Conservation (phyloP, 2,329 filamentous ascomycete species). For the Rhynchosporium agropyri region DNA sequence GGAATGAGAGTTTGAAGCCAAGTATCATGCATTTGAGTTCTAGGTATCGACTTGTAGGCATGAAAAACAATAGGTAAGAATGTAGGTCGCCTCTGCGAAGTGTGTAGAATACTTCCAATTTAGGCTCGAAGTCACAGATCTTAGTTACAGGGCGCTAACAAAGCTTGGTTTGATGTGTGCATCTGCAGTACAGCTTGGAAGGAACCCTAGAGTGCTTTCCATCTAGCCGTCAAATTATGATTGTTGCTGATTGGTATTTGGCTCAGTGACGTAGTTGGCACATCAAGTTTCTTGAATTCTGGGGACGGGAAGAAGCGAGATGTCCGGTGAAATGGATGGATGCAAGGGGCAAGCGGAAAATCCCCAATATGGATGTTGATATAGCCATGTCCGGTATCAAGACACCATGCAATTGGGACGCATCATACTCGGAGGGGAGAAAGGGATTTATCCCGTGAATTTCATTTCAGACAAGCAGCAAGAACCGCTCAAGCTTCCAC, state of each 20-base stretch:
- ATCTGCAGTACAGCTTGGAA: constrained; percentile 6
- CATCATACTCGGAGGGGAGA: not conserved
- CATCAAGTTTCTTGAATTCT: constrained; percentile 2
- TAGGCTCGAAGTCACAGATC: not conserved
- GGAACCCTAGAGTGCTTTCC: no score
- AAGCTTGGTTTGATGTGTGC: constrained; percentile 3
- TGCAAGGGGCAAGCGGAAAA: not conserved
- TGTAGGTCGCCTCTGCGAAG: not conserved
- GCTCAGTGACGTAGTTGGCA: constrained; percentile 7
- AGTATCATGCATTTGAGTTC: no score
- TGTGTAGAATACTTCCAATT: not conserved
- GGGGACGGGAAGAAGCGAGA: constrained; percentile 7
- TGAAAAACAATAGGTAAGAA: no score
- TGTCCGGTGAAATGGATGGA: not conserved
- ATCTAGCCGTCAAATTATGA: not conserved
- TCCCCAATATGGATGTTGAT: not conserved
- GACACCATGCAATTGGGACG: no score
- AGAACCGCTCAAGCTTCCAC: not conserved
- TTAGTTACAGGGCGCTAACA: constrained; percentile 2
- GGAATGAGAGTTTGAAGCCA: no score
- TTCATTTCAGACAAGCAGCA: constrained; percentile 1
- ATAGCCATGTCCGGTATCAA: no score
- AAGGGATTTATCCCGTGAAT: not conserved
- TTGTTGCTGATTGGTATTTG: not conserved
- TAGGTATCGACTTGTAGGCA: no score